A percentile compares a stretch with the other conserved stretches of the same genome.
phyloP scores from a whole-genome alignment of 805 yeast species.

The Metschnikowia picachoensis region DNA sequence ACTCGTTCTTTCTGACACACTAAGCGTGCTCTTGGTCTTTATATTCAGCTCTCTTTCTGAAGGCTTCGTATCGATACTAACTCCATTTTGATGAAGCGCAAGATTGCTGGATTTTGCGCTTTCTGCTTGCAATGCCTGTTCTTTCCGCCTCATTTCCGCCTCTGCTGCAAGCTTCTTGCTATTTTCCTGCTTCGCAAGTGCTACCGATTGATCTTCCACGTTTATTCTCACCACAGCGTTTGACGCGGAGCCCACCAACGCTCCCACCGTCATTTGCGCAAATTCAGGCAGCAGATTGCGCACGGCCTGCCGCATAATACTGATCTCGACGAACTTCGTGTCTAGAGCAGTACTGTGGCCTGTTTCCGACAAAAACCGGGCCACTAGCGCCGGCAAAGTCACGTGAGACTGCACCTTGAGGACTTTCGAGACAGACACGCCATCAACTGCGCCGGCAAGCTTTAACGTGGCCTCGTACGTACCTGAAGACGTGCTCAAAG shows the following conservation, averaged over 20 bases:
- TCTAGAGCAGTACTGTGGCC: conserved; percentile 19
- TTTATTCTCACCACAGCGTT: conserved; percentile 15
- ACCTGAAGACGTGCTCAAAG: conserved; percentile 10
- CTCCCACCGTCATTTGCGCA: conserved; percentile 4
- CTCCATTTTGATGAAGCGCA: neutral
- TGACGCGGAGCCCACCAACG: conserved; percentile 15
- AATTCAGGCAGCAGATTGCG: conserved; percentile 7
- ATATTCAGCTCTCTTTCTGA: too few relatives aligned
- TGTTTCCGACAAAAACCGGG: neutral
- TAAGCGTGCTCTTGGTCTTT: too few relatives aligned
- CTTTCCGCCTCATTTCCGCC: neutral
- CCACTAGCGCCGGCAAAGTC: conserved; percentile 4
- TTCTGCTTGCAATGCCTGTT: neutral
- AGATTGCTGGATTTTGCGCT: too few relatives aligned
- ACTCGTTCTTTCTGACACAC: too few relatives aligned
- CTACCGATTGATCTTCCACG: conserved; percentile 5
- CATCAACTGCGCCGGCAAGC: conserved; percentile 8
- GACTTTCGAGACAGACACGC: conserved; percentile 6
- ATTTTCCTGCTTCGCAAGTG: conserved; percentile 1
- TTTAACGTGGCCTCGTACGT: conserved; percentile 4
- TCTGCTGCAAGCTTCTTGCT: neutral
- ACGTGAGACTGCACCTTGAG: conserved; percentile 3
- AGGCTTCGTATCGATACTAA: too few relatives aligned
- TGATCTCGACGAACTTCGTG: conserved; percentile 17
- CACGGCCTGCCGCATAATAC: conserved; percentile 9